Base-by-base conservation (phyloP, 345 rosid species). In the Eutrema heterophyllum region DNA sequence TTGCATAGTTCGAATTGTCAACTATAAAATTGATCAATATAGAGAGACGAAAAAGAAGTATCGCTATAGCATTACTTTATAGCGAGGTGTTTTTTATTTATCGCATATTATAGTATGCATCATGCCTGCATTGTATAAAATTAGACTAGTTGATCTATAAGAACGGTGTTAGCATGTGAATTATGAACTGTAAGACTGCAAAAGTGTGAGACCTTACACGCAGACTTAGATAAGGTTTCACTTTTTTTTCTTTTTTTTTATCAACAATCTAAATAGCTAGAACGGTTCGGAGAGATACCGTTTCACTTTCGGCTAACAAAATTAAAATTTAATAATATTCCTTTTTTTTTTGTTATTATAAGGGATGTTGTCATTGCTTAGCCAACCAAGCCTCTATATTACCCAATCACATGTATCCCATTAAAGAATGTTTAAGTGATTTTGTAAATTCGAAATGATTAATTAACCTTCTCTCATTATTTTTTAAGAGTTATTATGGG, bases 281-380 rank as follows among this genome's bases (percentile, higher is more conserved):
- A n/a, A n/a, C n/a, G n/a, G n/a, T n/a, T n/a, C n/a, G n/a, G n/a
- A n/a, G n/a, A n/a, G n/a, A 68, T 53, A 62, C 51, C 61, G 62
- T 77, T 65, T 64, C 76, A 55, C 80, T 70, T 77, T 77, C 72
- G 76, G 80, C 80, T 77, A 77, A 56, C 67, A 70, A 55, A 69
- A 33, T 30, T 43, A 52, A 35, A 35, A 9, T 60, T 38, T 39
- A 14, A 21, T 41, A n/a, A 40, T 52, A 58, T 40, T 30, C 50
- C 58, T 7, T 14, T 45, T 64, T 40, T 29, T 54, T 30, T 5
- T 21, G 24, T 69, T 68, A 53, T 44, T 52, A 36, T 24, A 62
- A n/a, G n/a, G n/a, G n/a, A 7, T 61, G 60, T 62, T 70, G 79
- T 70, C 64, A 55, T 63, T 59, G 64, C 59, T 69, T 62, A 62